phyloP scores from a whole-genome alignment of 176 grass and related monocot genomes.

The Bolboschoenus planiculmis region DNA sequence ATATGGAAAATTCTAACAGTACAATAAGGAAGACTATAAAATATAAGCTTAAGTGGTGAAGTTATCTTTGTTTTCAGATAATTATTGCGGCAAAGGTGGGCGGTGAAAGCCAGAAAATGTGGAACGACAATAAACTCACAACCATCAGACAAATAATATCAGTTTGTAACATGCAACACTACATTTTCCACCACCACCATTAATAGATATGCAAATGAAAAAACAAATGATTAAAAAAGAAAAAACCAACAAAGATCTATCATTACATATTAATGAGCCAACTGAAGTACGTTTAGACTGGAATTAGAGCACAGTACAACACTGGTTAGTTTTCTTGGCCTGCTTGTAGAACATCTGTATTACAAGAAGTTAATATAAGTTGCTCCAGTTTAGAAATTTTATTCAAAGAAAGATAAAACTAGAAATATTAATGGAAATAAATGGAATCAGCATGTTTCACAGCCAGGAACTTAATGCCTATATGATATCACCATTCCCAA shows the following conservation, averaged over 20 bases:
- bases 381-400: background rate
- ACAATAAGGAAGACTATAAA: background rate
- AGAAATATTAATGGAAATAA: background rate
- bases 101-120: background rate
- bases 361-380: background rate
- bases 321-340: constrained; percentile 92
- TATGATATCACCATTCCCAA: background rate
- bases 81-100: background rate
- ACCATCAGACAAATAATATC: background rate
- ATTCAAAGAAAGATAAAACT: background rate
- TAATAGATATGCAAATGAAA: constrained; percentile 16
- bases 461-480: background rate
- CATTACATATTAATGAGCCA: background rate
- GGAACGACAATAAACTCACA: constrained; percentile 2
- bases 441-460: background rate
- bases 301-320: constrained; percentile 76
- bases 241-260: background rate
- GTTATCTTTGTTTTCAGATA: background rate
- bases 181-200: constrained; percentile 11
- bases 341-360: constrained; percentile 99
- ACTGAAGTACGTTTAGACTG: constrained; percentile 13
- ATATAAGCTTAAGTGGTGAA: background rate
- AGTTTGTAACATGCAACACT: background rate
- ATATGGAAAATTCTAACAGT: background rate
- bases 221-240: background rate